A percentile compares a stretch with the other conserved stretches of the same genome.
These are phyloP conservation scores for Pseudocercospora cruenta DNA, from an alignment of 2,329 filamentous ascomycete genomes.

Conservation along the genomic window DNA sequence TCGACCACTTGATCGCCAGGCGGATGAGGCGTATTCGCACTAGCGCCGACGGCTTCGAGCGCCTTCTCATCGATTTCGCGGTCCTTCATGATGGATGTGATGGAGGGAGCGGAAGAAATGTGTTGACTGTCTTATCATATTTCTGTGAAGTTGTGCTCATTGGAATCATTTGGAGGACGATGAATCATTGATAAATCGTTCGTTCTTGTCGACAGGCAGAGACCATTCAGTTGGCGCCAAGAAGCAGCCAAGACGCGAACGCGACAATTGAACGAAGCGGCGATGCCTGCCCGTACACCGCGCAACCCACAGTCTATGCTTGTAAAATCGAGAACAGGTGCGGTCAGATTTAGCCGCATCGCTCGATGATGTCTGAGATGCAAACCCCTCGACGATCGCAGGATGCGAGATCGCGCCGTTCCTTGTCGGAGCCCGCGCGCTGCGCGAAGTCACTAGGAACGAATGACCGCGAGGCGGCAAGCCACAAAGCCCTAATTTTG, in stretches of 20 bases:
- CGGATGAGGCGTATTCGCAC: conserved; percentile 10
- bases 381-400: background rate
- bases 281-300: background rate
- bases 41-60: conserved; percentile 9
- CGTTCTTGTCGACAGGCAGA: background rate
- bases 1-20: conserved; percentile 8
- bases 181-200: background rate
- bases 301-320: too few relatives aligned
- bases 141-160: background rate
- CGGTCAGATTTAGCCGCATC: background rate
- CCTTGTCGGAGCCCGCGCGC: background rate
- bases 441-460: background rate
- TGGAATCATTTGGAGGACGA: background rate
- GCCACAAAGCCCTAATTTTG: background rate
- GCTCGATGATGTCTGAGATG: background rate
- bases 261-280: background rate
- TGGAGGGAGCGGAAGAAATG: background rate
- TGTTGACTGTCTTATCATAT: background rate
- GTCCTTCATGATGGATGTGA: conserved; percentile 6
- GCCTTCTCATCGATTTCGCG: conserved; percentile 18
- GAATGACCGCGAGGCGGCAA: background rate
- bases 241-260: background rate
- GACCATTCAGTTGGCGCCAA: conserved; percentile 2
- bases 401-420: too few relatives aligned
- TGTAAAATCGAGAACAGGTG: background rate